These are phyloP conservation scores for Penicillium sp. DNA, from an alignment of 2,329 filamentous ascomycete species.

Conservation along the genomic window DNA sequence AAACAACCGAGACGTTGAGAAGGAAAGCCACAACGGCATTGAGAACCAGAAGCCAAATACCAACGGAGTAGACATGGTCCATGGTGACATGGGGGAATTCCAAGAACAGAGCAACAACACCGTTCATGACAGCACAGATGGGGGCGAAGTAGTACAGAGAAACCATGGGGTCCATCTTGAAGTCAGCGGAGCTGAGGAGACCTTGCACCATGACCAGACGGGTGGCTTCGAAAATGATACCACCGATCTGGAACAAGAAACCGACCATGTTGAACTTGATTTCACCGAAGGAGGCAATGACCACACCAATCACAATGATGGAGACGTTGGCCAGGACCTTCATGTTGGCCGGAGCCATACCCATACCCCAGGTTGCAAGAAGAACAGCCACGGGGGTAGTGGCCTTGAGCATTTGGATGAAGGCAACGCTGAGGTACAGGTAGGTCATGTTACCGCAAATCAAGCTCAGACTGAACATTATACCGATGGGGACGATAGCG, in stretches of 20 bases:
- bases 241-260: constrained; percentile 68
- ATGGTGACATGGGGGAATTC: constrained; percentile 66
- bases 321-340: constrained; percentile 90
- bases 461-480: constrained; percentile 93
- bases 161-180: constrained; percentile 86
- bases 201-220: constrained; percentile 83
- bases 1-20: constrained; percentile 81
- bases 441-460: constrained; percentile 97
- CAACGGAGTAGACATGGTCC: constrained; percentile 64
- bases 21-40: constrained; percentile 79
- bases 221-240: constrained; percentile 76
- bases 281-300: constrained; percentile 92
- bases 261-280: constrained; percentile 75
- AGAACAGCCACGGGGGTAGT: constrained; percentile 93
- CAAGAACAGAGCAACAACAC: constrained; percentile 65
- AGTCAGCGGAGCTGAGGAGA: constrained; percentile 71
- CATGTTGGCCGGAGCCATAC: constrained; percentile 77
- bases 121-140: constrained; percentile 78
- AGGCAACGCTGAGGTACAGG: constrained; percentile 89
- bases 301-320: constrained; percentile 88
- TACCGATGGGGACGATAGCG: constrained; percentile 88
- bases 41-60: constrained; percentile 62
- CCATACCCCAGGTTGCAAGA: constrained; percentile 82
- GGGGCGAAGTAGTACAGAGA: constrained; percentile 89
- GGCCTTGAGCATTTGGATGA: constrained; percentile 83